phyloP scores from a whole-genome alignment of 352 stramenopile species.

The Plasmopara muralis region DNA sequence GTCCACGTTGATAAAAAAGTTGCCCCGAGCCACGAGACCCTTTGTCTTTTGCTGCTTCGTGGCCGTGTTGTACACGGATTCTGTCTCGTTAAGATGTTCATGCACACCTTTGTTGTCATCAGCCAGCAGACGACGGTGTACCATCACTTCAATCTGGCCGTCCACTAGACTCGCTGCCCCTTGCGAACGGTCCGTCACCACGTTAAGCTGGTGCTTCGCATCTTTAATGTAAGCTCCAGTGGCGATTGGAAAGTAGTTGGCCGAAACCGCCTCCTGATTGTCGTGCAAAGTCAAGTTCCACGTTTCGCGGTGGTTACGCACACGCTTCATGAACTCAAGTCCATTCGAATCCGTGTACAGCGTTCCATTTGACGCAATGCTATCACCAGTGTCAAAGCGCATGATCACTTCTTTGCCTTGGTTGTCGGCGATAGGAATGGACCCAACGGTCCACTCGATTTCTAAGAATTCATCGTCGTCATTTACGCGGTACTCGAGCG shows the following conservation, averaged over 20 bases:
- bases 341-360: constrained; percentile 96
- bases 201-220: constrained; percentile 63
- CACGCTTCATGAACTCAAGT: constrained; percentile 89
- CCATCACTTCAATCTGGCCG: constrained; percentile 95
- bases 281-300: constrained; percentile 86
- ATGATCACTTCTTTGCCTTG: constrained; percentile 96
- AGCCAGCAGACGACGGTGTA: constrained; percentile 89
- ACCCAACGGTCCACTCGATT: constrained; percentile 91
- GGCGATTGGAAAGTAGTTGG: constrained; percentile 98
- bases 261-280: constrained; percentile 89
- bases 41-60: constrained; percentile 51
- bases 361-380: constrained; percentile 41
- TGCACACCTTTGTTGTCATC: constrained; percentile 93
- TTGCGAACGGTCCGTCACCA: constrained; percentile 91
- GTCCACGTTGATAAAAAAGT: constrained; percentile 66
- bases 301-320: constrained; percentile 83
- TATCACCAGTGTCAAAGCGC: constrained; percentile 68
- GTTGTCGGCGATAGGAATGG: constrained; percentile 64
- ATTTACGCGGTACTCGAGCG: constrained; percentile 87
- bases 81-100: constrained; percentile 90
- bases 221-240: constrained; percentile 92
- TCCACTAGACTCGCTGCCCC: constrained; percentile 87
- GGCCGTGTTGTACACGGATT: constrained; percentile 68
- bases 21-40: constrained; percentile 61
- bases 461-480: constrained; percentile 85